These are phyloP conservation scores for Alternaria angustiovoidea DNA, from an alignment of 2,329 filamentous ascomycete species.

Conservation along the genomic window DNA sequence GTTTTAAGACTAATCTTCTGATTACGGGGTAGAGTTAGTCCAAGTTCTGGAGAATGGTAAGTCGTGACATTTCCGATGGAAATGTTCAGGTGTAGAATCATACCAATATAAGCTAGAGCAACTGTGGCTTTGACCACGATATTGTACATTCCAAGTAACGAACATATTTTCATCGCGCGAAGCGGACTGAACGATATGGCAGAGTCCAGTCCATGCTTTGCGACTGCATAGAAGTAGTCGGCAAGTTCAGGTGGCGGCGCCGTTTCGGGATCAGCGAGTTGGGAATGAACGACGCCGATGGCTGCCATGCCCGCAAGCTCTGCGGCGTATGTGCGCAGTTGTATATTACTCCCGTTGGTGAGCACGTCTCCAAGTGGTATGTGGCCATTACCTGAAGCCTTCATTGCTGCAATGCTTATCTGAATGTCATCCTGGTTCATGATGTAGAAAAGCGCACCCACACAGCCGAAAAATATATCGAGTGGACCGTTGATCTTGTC, in stretches of 20 bases:
- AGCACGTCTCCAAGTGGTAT: slow-evolving; percentile 17
- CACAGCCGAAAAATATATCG: slow-evolving; percentile 25
- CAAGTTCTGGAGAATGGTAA: slow-evolving; percentile 18
- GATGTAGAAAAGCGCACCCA: slow-evolving; percentile 26
- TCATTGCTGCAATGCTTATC: background rate
- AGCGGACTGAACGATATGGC: slow-evolving; percentile 26
- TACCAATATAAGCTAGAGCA: slow-evolving; percentile 30
- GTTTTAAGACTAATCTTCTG: slow-evolving; percentile 8
- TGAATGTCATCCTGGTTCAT: slow-evolving; percentile 21
- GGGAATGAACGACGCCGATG: slow-evolving; percentile 22
- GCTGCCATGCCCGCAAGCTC: slow-evolving; percentile 29
- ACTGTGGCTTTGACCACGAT: slow-evolving; percentile 28
- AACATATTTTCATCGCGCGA: slow-evolving; percentile 30
- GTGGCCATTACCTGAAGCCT: slow-evolving; percentile 2
- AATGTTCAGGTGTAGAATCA: background rate
- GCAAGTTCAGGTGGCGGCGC: slow-evolving; percentile 19
- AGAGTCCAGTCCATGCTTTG: slow-evolving; percentile 26
- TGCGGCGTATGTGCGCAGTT: slow-evolving; percentile 13
- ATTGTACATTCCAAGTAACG: slow-evolving; percentile 32
- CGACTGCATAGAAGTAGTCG: slow-evolving; percentile 28
- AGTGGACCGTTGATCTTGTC: slow-evolving; percentile 11
- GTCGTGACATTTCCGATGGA: background rate
- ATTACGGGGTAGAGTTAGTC: slow-evolving; percentile 21
- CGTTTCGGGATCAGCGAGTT: slow-evolving; percentile 5
- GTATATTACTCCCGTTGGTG: background rate